A percentile compares a stretch with the other conserved stretches of the same genome.
Conservation (phyloP, 257 asterid genomes). For the Avicennia marina region DNA sequence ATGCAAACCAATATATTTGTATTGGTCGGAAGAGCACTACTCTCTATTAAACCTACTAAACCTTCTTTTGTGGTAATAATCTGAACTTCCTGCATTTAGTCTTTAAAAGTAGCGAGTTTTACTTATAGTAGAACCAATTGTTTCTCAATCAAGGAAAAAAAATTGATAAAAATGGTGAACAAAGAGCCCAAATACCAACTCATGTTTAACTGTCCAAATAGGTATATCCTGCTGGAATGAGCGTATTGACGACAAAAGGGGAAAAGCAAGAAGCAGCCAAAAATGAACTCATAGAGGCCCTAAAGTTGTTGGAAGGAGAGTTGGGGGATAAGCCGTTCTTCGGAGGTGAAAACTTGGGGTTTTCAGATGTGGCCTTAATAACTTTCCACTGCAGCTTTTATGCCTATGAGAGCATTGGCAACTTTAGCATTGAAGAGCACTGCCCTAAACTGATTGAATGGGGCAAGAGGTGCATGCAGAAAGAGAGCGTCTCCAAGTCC, state of each 20-base stretch:
- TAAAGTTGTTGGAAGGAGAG: constrained; percentile 34
- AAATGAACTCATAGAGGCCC: constrained; percentile 18
- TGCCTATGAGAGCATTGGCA: constrained; percentile 30
- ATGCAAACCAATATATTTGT: too few species aligned
- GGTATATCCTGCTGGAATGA: neutral
- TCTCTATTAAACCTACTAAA: too few species aligned
- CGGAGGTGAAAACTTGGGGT: constrained; percentile 45
- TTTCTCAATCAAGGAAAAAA: too few species aligned
- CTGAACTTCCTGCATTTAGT: too few species aligned
- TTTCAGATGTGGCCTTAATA: constrained; percentile 30
- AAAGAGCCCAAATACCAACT: too few species aligned
- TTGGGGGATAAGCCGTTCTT: constrained; percentile 42
- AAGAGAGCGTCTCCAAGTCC: constrained; percentile 31
- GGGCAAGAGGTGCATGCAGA: constrained; percentile 39
- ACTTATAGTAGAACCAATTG: too few species aligned
- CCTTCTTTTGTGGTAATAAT: too few species aligned
- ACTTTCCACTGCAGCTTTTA: constrained; percentile 25
- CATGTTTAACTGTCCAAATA: too few species aligned
- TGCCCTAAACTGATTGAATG: constrained; percentile 33
- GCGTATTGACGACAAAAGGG: constrained; percentile 24
- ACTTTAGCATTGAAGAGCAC: constrained; percentile 31
- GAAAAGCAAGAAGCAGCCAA: constrained; percentile 34
- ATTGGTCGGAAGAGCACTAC: too few species aligned
- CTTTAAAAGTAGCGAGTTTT: too few species aligned
- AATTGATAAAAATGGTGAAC: too few species aligned